Base-by-base conservation (phyloP, 2,329 filamentous ascomycete species). In the Fusarium devonianum region DNA sequence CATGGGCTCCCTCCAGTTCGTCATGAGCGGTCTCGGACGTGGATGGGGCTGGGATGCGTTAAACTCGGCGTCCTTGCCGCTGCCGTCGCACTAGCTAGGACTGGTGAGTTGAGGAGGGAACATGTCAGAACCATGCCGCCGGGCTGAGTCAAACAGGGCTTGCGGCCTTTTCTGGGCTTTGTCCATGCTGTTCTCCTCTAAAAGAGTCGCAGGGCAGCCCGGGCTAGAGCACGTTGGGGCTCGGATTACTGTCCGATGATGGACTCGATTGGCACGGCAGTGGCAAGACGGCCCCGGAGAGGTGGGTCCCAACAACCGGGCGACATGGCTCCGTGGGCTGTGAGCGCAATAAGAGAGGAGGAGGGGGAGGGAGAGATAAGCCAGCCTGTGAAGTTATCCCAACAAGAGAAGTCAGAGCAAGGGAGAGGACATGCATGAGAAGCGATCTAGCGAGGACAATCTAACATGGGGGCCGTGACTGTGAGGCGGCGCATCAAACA, bases 261-360 rank as follows among this genome's bases (percentile, higher is more conserved):
- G 51, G 56, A 55, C 35, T 64, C 62, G 49, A 65, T 65, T 65
- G 62, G 62, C 49, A 65, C 62, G 62, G 62, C 53, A 65, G 62
- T 65, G 57, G 61, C 53, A 50, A 55, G 49, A 56, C 62, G 49
- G 56, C 36, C 34, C 38, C 47, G 54, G 51, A 50, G 62, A 50
- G 38, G 49, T 49, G 50, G 48, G 54, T 38, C 61, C 58, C 50
- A 63, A 58, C 56, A 62, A 40, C 58, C 56, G 49, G 53, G 43
- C 44, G 49, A 41, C 18, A 37, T 49, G 38, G 23, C 41, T 55
- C 44, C 43, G 52, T 49, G 42, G 33, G 50, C 37, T 37, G 37
- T 45, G 45, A 49, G 35, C 30, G 42, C 43, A 42, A 34, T 14
- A 26, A 12, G 13, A 22, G 29, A 26, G 19, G 26, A 41, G 26